These are phyloP conservation scores for Fusarium agapanthi DNA, from an alignment of 2,329 filamentous ascomycete genomes.

Conservation along the genomic window DNA sequence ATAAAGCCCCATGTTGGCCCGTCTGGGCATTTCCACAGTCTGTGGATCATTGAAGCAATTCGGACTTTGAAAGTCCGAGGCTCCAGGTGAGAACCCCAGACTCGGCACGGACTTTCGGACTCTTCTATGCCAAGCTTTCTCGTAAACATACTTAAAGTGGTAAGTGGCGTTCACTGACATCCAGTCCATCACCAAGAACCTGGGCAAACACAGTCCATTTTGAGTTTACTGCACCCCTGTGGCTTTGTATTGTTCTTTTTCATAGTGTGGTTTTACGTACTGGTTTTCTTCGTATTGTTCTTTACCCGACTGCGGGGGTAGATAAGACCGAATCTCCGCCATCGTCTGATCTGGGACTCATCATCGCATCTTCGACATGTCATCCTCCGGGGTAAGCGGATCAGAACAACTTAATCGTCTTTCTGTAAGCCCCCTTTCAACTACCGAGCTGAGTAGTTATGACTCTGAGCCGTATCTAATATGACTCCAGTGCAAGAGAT, in stretches of 20 bases:
- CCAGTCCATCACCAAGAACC: background rate
- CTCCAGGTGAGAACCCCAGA: background rate
- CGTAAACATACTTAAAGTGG: constrained; percentile 3
- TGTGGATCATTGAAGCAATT: constrained; percentile 36
- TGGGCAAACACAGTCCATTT: constrained; percentile 9
- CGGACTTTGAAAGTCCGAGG: constrained; percentile 33
- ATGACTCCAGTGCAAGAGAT: constrained; percentile 34
- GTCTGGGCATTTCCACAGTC: background rate
- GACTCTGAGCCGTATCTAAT: background rate
- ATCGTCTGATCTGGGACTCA: background rate
- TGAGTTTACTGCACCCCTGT: background rate
- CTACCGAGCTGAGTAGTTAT: background rate
- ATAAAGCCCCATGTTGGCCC: background rate
- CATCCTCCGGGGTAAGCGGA: background rate
- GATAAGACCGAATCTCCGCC: constrained; percentile 25
- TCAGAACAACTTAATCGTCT: constrained; percentile 39
- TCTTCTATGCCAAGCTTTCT: constrained; percentile 15
- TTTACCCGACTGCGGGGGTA: constrained; percentile 2
- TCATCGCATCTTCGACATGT: constrained; percentile 11
- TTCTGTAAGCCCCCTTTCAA: constrained; percentile 23
- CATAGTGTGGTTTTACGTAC: constrained; percentile 5
- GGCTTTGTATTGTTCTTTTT: constrained; percentile 21
- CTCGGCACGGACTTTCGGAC: constrained; percentile 8
- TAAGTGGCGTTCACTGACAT: background rate
- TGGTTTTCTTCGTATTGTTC: background rate